Evolutionary conservation across 257 asterid species (phyloP), one percentile per base, ranked within the genome.

Genomic region (Lavandula angustifolia): DNA sequence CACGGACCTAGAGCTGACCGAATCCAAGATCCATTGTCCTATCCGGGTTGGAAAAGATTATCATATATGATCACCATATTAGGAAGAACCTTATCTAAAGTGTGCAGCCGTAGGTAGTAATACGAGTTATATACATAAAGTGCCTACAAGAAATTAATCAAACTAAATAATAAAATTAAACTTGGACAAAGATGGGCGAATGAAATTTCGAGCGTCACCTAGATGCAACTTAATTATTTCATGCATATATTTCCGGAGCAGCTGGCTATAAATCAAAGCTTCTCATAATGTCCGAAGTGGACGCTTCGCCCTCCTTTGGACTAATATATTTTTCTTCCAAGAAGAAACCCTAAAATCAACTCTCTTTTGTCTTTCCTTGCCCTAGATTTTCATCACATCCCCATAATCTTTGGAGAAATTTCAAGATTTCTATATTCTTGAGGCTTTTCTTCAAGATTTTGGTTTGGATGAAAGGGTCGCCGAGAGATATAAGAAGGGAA

Each of bases 301-400:
- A 50, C 83, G 85, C 76, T 60, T 58, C 1, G 62, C 84, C 87
- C 38, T 72, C 70, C 80, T 70, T 61, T 22, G 9, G 27, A 60
- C 54, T 70, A 22, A 50, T 43, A 35, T 18, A 5, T 34, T 14
- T 49, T 68, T 52, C 70, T 76, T 47, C 18, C 64, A 27, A 65
- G 49, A 82, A 68, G 69, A 81, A 85, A 81, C 88, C 84, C 84
- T 80, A 70, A 64, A 40, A 14, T 57, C 70, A 64, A 47, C 60
- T 72, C 22, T 4, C 63, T 71, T 47, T 56, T 33, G 56, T 69
- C 27, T 52, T 54, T 16, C 41, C 40, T 47, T 73, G 71, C 60
- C 70, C 73, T 59, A 46, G 35, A 32, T 33, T 52, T 38, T 65
- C 34, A 72, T 68, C 67, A 29, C 27, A 47, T 40, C 37, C 3